These are phyloP conservation scores for Taphrina deformans DNA, from an alignment of 1,139 yeast genomes.

Conservation along the genomic window DNA sequence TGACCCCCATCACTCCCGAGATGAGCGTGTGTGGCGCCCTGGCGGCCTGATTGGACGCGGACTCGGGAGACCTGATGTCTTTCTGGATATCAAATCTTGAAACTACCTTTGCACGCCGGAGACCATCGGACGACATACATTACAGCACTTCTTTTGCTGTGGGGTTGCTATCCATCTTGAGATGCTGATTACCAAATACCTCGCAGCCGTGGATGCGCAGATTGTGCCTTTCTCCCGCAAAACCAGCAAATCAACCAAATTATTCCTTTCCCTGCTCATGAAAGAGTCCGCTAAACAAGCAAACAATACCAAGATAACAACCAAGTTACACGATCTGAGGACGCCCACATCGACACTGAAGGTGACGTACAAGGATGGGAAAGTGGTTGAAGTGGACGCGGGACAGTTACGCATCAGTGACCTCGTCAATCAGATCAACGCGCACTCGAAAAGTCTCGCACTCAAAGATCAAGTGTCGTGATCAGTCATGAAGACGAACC, in stretches of 20 bases:
- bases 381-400: conserved; percentile 56
- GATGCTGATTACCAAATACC: conserved; percentile 31
- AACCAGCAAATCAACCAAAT: conserved; percentile 14
- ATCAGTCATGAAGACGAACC: too few relatives aligned
- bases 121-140: too few relatives aligned
- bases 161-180: too few relatives aligned
- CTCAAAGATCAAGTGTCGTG: conserved; percentile 26
- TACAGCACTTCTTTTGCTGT: too few relatives aligned
- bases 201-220: conserved; percentile 17
- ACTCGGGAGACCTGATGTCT: too few relatives aligned
- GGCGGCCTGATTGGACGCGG: too few relatives aligned
- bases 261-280: conserved; percentile 24
- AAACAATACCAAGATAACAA: conserved; percentile 14
- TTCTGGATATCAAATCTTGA: too few relatives aligned
- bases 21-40: neutral
- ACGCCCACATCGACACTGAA: conserved; percentile 53
- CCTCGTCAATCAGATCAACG: conserved; percentile 14
- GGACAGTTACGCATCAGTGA: conserved; percentile 1
- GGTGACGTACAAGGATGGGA: conserved; percentile 78
- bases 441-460: conserved; percentile 24
- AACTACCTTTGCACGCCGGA: too few relatives aligned
- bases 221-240: conserved; percentile 16
- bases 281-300: conserved; percentile 31
- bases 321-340: neutral
- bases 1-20: conserved; percentile 2